phyloP scores from a whole-genome alignment of 164 flowering plant species.

The Berberis vulgaris region DNA sequence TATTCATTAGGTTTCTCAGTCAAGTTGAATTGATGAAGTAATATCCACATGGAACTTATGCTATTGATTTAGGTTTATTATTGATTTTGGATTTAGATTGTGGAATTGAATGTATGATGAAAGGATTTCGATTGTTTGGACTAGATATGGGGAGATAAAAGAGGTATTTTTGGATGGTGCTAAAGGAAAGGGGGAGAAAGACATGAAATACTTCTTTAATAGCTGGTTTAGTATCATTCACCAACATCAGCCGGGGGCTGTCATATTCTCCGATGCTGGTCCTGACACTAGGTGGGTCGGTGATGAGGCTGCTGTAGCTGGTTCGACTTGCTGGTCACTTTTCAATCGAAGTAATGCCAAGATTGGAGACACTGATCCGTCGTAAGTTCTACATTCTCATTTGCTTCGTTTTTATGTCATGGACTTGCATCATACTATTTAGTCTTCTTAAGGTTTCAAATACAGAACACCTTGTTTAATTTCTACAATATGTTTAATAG shows the following conservation, averaged over 20 bases:
- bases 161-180: slow-evolving; percentile 95
- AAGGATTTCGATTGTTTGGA: slow-evolving; percentile 5
- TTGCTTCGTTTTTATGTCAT: not conserved
- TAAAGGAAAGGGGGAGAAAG: slow-evolving; percentile 78
- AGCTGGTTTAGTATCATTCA: slow-evolving; percentile 80
- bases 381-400: slow-evolving; percentile 33
- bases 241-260: slow-evolving; percentile 81
- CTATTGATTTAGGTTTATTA: not conserved
- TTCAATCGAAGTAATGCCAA: slow-evolving; percentile 52
- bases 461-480: too few relatives aligned
- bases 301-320: slow-evolving; percentile 76
- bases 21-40: too few relatives aligned
- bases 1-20: too few relatives aligned
- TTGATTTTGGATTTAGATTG: not conserved
- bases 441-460: too few relatives aligned
- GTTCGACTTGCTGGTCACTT: slow-evolving; percentile 91
- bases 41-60: too few relatives aligned
- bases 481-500: slow-evolving; percentile 19
- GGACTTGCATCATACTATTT: too few relatives aligned
- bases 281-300: slow-evolving; percentile 94
- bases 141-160: slow-evolving; percentile 79
- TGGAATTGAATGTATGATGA: not conserved
- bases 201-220: slow-evolving; percentile 87
- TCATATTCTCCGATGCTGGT: slow-evolving; percentile 95
- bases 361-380: slow-evolving; percentile 57